Conservation (phyloP, 148 eudicot genomes). For the Silene latifolia region DNA sequence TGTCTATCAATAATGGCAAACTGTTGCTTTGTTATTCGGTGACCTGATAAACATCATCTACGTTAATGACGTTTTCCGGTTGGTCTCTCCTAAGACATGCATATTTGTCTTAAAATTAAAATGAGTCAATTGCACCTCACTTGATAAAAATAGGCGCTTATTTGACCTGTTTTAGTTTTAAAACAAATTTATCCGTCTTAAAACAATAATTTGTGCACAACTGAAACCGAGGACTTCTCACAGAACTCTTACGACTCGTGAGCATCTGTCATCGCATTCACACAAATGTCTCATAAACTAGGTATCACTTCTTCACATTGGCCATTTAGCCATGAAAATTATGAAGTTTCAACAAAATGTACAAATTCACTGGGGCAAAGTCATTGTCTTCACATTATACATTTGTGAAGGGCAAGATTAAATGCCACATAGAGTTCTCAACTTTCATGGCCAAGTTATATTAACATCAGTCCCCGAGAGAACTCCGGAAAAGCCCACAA, state of each 20-base stretch:
- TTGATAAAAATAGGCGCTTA: too few relatives aligned
- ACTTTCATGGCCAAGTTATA: slow-evolving; percentile 27
- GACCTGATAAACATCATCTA: too few relatives aligned
- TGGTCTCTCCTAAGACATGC: too few relatives aligned
- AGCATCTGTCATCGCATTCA: slow-evolving; percentile 4
- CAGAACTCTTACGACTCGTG: neutral
- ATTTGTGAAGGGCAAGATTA: slow-evolving; percentile 13
- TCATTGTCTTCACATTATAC: slow-evolving; percentile 28
- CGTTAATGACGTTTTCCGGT: too few relatives aligned
- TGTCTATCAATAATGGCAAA: too few relatives aligned
- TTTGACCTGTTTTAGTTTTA: too few relatives aligned
- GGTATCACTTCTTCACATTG: slow-evolving; percentile 17
- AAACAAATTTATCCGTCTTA: too few relatives aligned
- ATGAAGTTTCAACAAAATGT: slow-evolving; percentile 22
- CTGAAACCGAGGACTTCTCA: too few relatives aligned
- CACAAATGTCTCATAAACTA: slow-evolving; percentile 14
- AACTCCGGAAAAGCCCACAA: slow-evolving; percentile 11
- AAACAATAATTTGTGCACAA: too few relatives aligned
- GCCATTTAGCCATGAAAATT: slow-evolving; percentile 20
- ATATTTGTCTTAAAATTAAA: too few relatives aligned
- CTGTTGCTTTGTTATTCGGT: too few relatives aligned
- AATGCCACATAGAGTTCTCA: slow-evolving; percentile 23
- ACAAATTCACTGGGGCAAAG: slow-evolving; percentile 23
- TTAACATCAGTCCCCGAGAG: slow-evolving; percentile 20
- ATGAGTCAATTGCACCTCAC: too few relatives aligned